phyloP scores from a whole-genome alignment of 106 monocot species.

The Posidonia australis region DNA sequence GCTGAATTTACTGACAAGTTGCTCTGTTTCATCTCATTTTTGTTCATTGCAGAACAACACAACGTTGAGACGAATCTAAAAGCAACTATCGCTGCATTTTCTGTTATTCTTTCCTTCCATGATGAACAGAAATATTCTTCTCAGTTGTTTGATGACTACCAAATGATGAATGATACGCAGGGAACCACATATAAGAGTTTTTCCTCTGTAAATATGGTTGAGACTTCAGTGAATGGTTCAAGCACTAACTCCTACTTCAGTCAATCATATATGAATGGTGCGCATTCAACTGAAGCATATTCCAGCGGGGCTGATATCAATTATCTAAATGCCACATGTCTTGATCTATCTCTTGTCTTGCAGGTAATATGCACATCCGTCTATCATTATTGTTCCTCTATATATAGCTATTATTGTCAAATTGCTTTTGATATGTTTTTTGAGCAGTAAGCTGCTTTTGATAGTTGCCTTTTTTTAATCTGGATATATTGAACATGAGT shows the following conservation, averaged over 20 bases:
- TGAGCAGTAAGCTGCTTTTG: background rate
- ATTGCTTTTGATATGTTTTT: background rate
- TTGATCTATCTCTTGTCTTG: constrained; percentile 40
- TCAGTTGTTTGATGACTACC: constrained; percentile 6
- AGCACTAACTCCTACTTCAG: constrained; percentile 27
- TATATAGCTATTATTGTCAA: background rate
- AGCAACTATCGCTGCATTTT: constrained; percentile 48
- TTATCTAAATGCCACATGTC: constrained; percentile 45
- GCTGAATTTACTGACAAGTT: background rate
- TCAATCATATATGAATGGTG: constrained; percentile 33
- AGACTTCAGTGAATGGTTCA: constrained; percentile 8
- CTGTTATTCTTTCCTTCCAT: constrained; percentile 46
- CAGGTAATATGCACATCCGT: constrained; percentile 38
- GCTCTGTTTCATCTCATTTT: background rate
- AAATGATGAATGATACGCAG: constrained; percentile 4
- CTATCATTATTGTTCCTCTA: background rate
- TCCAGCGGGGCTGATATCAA: constrained; percentile 18
- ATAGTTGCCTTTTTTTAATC: background rate
- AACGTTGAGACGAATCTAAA: constrained; percentile 64
- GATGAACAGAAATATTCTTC: constrained; percentile 21
- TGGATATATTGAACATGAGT: background rate
- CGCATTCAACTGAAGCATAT: constrained; percentile 28
- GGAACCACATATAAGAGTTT: constrained; percentile 10
- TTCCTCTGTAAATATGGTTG: constrained; percentile 9
- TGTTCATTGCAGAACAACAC: constrained; percentile 49